These are phyloP conservation scores for Sordariomycetes sp. DNA, from an alignment of 2,329 filamentous ascomycete genomes.

Conservation along the genomic window DNA sequence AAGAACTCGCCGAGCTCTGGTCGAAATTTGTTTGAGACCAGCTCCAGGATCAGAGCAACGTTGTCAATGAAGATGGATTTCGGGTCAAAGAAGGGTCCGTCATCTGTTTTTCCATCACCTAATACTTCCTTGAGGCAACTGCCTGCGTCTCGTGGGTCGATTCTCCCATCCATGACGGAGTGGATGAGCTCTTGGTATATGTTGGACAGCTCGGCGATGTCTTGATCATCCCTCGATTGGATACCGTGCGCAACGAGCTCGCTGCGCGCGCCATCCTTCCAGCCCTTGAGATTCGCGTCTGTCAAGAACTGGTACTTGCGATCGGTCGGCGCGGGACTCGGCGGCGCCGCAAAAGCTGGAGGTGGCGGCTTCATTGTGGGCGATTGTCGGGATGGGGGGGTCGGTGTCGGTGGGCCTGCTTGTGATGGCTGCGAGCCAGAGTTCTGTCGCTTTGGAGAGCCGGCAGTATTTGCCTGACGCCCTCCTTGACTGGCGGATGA, in stretches of 20 bases:
- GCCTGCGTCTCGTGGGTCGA: constrained; percentile 63
- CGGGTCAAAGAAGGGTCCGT: constrained; percentile 40
- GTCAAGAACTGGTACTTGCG: constrained; percentile 74
- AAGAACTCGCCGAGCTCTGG: constrained; percentile 58
- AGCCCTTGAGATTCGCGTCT: constrained; percentile 55
- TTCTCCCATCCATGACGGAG: constrained; percentile 59
- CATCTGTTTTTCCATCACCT: constrained; percentile 24
- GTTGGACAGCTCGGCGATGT: constrained; percentile 57
- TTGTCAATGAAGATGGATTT: constrained; percentile 74
- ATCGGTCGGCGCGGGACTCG: constrained; percentile 25
- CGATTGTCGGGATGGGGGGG: constrained; percentile 1
- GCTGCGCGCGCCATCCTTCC: constrained; percentile 59
- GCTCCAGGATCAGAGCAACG: constrained; percentile 67
- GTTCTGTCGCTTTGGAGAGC: too few relatives aligned
- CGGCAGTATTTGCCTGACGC: too few relatives aligned
- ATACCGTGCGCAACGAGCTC: constrained; percentile 57
- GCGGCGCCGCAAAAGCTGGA: constrained; percentile 15
- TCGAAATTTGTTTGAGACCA: constrained; percentile 21
- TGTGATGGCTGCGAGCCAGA: too few relatives aligned
- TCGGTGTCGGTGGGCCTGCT: too few relatives aligned
- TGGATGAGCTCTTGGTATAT: constrained; percentile 82
- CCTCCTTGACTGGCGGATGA: neutral
- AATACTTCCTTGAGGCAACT: constrained; percentile 66
- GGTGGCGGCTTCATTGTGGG: constrained; percentile 11
- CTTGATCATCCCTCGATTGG: constrained; percentile 56